Evolutionary conservation across 345 rosid genomes (phyloP).

Genomic region (Euphorbia lathyris): DNA sequence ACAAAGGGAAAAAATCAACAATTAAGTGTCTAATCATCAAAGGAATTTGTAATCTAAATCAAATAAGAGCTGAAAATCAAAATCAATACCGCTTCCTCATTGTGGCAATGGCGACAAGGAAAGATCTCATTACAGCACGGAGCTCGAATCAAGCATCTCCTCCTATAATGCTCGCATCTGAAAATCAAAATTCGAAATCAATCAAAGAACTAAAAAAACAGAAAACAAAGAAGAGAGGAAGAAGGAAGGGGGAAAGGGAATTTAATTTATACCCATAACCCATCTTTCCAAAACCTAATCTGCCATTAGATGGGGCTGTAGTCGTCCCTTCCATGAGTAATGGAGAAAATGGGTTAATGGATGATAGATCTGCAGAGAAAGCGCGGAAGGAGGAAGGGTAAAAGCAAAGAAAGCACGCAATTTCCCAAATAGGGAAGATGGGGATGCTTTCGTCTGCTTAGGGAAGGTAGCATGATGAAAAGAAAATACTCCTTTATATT

Average conservation of each 20-base stretch:
- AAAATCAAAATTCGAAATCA: not conserved
- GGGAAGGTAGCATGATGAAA: not conserved
- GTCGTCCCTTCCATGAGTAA: slow-evolving; percentile 51
- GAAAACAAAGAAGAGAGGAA: not conserved
- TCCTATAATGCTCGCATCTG: slow-evolving; percentile 89
- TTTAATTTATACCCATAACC: slow-evolving; percentile 82
- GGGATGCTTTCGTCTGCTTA: not conserved
- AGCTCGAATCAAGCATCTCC: slow-evolving; percentile 91
- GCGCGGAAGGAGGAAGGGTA: slow-evolving; percentile 5
- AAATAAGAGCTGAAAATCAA: not conserved
- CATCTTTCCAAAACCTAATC: slow-evolving; percentile 89
- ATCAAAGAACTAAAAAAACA: slow-evolving; percentile 1
- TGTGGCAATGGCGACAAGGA: slow-evolving; percentile 92
- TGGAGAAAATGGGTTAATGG: slow-evolving; percentile 17
- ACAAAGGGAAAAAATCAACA: not conserved
- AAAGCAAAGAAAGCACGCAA: not conserved
- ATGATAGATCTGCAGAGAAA: slow-evolving; percentile 1
- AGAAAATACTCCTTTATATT: not conserved
- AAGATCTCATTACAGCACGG: slow-evolving; percentile 95
- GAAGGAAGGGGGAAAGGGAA: not conserved
- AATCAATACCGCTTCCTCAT: slow-evolving; percentile 65
- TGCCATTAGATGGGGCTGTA: slow-evolving; percentile 42
- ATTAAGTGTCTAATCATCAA: not conserved
- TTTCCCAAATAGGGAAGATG: slow-evolving; percentile 12
- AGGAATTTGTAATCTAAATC: not conserved